These are phyloP conservation scores for Phylloporus arenicola DNA, from an alignment of 768 basidiomycete species.

Conservation along the genomic window DNA sequence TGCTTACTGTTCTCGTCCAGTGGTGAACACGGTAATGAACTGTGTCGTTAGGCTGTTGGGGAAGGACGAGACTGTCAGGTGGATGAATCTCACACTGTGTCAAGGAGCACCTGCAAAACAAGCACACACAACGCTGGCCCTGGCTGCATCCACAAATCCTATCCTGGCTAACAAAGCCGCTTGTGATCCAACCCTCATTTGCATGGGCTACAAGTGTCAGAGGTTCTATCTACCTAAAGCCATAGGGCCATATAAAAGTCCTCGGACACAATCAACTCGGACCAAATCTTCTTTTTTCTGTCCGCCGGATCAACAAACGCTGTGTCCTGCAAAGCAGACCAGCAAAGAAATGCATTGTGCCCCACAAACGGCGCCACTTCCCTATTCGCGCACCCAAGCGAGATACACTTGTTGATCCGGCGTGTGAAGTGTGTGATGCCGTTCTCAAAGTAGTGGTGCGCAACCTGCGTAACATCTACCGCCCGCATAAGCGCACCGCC, in stretches of 20 bases:
- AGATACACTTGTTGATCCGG: slow-evolving; percentile 80
- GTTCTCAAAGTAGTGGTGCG: slow-evolving; percentile 86
- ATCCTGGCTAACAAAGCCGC: slow-evolving; percentile 80
- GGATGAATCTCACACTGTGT: slow-evolving; percentile 83
- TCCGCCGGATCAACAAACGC: slow-evolving; percentile 53
- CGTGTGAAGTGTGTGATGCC: slow-evolving; percentile 87
- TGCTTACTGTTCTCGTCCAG: no score
- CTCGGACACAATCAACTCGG: slow-evolving; percentile 61
- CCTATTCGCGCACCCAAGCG: slow-evolving; percentile 73
- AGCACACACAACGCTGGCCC: no score
- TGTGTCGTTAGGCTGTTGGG: no score
- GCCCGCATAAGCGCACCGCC: no score
- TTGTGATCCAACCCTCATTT: slow-evolving; percentile 88
- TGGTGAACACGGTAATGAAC: no score
- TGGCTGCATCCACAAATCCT: no score
- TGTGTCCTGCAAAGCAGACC: slow-evolving; percentile 85
- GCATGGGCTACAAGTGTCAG: slow-evolving; percentile 87
- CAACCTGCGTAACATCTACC: slow-evolving; percentile 84
- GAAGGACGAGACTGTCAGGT: slow-evolving; percentile 90
- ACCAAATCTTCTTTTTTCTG: slow-evolving; percentile 69
- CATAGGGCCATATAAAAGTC: slow-evolving; percentile 65
- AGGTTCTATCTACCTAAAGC: slow-evolving; percentile 74
- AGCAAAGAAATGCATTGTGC: slow-evolving; percentile 86
- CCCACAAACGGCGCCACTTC: slow-evolving; percentile 78
- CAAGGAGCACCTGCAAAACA: no score